Percentiles rank a stretch among this genome's conserved stretches.
Conservation (phyloP, 768 basidiomycete species). For the Boletus fagicola region DNA sequence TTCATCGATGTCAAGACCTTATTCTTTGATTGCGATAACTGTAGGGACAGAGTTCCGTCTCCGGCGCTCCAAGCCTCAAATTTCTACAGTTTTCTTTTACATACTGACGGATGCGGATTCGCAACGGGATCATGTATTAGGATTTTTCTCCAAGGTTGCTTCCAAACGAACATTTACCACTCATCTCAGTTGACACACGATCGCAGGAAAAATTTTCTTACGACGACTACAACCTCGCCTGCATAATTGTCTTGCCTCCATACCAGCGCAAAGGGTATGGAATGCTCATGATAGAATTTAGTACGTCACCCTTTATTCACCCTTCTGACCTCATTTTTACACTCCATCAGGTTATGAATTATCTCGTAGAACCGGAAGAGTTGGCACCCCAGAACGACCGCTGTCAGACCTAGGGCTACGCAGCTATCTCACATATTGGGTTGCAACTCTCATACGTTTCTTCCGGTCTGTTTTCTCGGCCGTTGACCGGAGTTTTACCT, state of each 20-base stretch:
- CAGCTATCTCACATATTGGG: constrained; percentile 89
- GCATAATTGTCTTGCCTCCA: constrained; percentile 93
- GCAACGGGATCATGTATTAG: constrained; percentile 75
- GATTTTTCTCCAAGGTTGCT: constrained; percentile 63
- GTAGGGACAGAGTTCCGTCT: constrained; percentile 41
- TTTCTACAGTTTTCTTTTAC: constrained; percentile 73
- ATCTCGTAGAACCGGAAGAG: constrained; percentile 71
- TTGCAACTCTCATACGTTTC: constrained; percentile 79
- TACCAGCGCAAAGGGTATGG: constrained; percentile 89
- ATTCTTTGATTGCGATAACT: constrained; percentile 87
- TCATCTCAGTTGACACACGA: background rate
- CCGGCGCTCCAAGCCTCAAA: background rate
- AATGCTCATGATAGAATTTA: constrained; percentile 97
- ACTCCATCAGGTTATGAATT: constrained; percentile 78
- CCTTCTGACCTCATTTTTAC: background rate
- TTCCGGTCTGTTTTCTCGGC: constrained; percentile 51
- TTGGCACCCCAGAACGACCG: constrained; percentile 93
- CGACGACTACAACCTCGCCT: constrained; percentile 96
- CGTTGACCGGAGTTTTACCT: background rate
- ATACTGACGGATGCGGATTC: constrained; percentile 83
- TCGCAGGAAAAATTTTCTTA: constrained; percentile 88
- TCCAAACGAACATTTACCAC: background rate
- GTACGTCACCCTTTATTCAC: constrained; percentile 46
- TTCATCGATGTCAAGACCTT: constrained; percentile 98
- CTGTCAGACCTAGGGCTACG: constrained; percentile 90